Evolutionary conservation across 495 filamentous ascomycete species (phyloP).

Genomic region (Copromyces sp.): DNA sequence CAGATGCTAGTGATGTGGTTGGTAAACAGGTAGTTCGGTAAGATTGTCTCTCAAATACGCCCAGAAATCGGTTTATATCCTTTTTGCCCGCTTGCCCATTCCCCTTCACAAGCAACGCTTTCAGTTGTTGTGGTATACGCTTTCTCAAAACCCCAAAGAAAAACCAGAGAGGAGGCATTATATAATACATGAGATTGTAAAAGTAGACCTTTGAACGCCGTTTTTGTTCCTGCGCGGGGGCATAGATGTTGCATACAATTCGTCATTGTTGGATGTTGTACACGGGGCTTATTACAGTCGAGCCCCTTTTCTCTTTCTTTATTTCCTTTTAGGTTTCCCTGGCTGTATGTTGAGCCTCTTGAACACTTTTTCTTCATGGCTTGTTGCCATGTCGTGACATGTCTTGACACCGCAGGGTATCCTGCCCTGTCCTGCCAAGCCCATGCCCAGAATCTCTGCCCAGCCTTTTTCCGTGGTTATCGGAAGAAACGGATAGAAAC

Average conservation of each 20-base stretch:
- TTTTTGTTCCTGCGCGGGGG: neutral
- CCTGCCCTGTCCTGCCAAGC: neutral
- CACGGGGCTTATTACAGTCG: neutral
- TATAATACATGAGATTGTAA: neutral
- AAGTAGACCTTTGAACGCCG: neutral
- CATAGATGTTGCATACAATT: neutral
- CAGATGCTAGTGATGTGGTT: neutral
- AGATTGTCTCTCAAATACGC: neutral
- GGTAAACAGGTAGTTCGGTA: neutral
- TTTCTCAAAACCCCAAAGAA: neutral
- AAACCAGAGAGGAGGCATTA: neutral
- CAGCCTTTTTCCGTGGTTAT: neutral
- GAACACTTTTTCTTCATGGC: neutral
- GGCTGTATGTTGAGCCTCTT: neutral
- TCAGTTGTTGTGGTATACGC: neutral
- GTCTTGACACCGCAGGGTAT: neutral
- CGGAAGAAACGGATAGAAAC: neutral
- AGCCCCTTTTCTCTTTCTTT: neutral
- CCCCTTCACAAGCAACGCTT: neutral
- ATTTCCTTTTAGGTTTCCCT: neutral
- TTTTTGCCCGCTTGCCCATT: neutral
- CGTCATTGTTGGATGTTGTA: neutral
- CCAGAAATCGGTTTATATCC: neutral
- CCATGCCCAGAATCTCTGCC: neutral
- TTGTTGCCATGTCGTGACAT: neutral